Evolutionary conservation across 768 basidiomycete genomes (phyloP).

Genomic region (Obba rivulosa): DNA sequence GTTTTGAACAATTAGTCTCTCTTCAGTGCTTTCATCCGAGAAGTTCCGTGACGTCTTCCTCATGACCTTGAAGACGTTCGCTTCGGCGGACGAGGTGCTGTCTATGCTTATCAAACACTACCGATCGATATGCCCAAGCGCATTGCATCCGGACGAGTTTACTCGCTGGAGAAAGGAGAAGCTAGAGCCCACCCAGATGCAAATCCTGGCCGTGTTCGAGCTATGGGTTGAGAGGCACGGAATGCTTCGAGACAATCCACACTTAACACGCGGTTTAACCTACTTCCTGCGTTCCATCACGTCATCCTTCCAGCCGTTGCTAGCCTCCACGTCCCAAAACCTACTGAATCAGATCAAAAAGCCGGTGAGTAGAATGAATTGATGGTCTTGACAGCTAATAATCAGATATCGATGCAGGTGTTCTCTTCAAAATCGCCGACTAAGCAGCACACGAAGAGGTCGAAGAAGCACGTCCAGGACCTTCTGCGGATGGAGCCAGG

Average conservation of each 20-base stretch:
- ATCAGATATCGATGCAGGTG: too few relatives aligned
- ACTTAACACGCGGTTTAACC: conserved; percentile 50
- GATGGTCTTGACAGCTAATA: too few relatives aligned
- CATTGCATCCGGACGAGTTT: conserved; percentile 32
- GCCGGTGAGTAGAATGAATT: conserved; percentile 38
- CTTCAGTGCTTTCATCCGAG: conserved; percentile 12
- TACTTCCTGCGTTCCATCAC: conserved; percentile 43
- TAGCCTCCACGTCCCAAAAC: conserved; percentile 40
- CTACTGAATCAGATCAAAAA: conserved; percentile 50
- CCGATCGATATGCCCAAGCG: conserved; percentile 21
- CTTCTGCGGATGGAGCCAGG: conserved; percentile 60
- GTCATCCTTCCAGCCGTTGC: conserved; percentile 27
- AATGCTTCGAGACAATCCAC: conserved; percentile 59
- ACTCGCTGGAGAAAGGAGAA: conserved; percentile 62
- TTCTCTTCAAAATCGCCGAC: too few relatives aligned
- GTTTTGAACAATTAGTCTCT: not conserved
- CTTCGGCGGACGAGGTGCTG: conserved; percentile 60
- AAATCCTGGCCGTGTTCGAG: conserved; percentile 49
- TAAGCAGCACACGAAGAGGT: conserved; percentile 30
- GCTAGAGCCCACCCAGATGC: conserved; percentile 57
- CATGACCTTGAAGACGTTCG: conserved; percentile 79
- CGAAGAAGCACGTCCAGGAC: conserved; percentile 26
- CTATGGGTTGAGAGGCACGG: conserved; percentile 60
- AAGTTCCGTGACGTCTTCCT: conserved; percentile 64
- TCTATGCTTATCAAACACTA: conserved; percentile 64